These are phyloP conservation scores for Phlebiopsis gigantea DNA, from an alignment of 768 basidiomycete species.

Conservation along the genomic window DNA sequence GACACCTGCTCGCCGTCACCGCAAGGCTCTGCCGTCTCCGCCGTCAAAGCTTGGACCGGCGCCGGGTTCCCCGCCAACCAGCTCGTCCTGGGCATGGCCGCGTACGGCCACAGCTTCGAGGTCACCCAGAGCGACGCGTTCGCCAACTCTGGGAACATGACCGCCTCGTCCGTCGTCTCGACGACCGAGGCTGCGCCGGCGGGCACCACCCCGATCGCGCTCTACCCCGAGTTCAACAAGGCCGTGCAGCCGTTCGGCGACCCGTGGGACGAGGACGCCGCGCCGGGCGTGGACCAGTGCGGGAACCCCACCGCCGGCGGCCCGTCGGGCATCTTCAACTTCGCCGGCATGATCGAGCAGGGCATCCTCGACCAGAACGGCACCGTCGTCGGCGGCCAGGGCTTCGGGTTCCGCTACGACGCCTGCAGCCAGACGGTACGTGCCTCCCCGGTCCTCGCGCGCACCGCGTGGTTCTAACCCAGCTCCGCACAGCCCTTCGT, in stretches of 20 bases:
- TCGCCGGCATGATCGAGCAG: conserved; percentile 51
- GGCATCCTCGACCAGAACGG: conserved; percentile 51
- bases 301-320: conserved; percentile 31
- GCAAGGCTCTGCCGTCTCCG: conserved; percentile 73
- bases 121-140: conserved; percentile 34
- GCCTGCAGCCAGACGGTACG: conserved; percentile 28
- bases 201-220: conserved; percentile 28
- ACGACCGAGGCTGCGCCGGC: conserved; percentile 12
- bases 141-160: conserved; percentile 20
- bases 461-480: not conserved
- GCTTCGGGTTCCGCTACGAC: conserved; percentile 35
- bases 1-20: conserved; percentile 63
- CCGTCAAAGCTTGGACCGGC: conserved; percentile 67
- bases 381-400: conserved; percentile 41
- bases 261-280: conserved; percentile 21
- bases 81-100: conserved; percentile 81
- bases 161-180: not conserved
- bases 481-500: conserved; percentile 24
- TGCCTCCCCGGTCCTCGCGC: not conserved
- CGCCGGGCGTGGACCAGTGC: conserved; percentile 26
- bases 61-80: conserved; percentile 75
- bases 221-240: conserved; percentile 48
- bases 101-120: conserved; percentile 73
- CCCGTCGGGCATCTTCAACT: conserved; percentile 50
- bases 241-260: conserved; percentile 39